A percentile compares a stretch with the other conserved stretches of the same genome.
phyloP scores from a whole-genome alignment of 495 filamentous ascomycete genomes.

The Penicillium antarcticum region DNA sequence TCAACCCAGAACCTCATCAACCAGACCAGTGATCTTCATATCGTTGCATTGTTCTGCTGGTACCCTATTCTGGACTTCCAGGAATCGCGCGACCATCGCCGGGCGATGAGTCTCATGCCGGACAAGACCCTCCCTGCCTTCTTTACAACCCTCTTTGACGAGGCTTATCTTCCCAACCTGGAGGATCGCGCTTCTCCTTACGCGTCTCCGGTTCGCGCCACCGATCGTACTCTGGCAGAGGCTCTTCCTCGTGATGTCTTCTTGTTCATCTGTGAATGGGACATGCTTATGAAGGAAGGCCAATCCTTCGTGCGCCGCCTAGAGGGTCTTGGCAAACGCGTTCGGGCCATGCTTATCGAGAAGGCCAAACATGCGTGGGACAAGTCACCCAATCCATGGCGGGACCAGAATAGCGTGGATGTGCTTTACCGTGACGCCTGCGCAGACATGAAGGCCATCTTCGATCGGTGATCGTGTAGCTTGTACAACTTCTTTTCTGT shows the following conservation, averaged over 20 bases:
- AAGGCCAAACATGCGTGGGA: constrained; percentile 82
- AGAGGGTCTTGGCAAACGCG: constrained; percentile 59
- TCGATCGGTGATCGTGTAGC: constrained; percentile 22
- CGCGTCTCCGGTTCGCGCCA: constrained; percentile 61
- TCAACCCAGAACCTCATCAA: constrained; percentile 39
- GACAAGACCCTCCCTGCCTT: constrained; percentile 70
- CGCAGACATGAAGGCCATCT: constrained; percentile 43
- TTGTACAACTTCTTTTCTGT: not conserved
- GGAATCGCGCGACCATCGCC: constrained; percentile 67
- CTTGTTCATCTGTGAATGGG: constrained; percentile 83
- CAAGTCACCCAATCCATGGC: constrained; percentile 75
- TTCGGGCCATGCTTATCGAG: constrained; percentile 67
- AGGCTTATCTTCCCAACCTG: constrained; percentile 65
- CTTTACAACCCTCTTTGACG: constrained; percentile 84
- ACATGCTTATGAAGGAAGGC: constrained; percentile 82
- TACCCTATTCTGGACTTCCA: constrained; percentile 88
- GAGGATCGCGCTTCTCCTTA: constrained; percentile 53
- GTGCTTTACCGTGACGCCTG: constrained; percentile 43
- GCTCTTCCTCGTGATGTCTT: constrained; percentile 62
- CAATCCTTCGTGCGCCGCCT: constrained; percentile 64
- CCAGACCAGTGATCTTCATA: constrained; percentile 37
- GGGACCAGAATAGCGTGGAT: constrained; percentile 44
- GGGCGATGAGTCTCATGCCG: constrained; percentile 59
- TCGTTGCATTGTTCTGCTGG: constrained; percentile 65
- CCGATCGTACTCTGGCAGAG: constrained; percentile 44